Evolutionary conservation across 495 filamentous ascomycete genomes (phyloP).

Genomic region (Arthonia radiata): DNA sequence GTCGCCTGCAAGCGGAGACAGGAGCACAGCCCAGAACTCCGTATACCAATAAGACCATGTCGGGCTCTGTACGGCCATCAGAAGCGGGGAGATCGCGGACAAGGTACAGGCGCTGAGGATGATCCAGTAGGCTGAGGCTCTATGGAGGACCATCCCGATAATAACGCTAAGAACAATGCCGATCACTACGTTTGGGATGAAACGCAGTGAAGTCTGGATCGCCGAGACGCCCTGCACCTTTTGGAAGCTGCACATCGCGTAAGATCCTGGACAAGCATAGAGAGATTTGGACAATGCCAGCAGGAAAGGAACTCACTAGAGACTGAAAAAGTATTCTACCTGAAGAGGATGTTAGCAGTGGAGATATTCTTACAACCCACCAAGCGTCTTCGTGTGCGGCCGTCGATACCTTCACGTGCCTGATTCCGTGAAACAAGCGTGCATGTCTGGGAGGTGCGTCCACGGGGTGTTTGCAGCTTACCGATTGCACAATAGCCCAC

Average conservation of each 20-base stretch:
- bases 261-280: too few relatives aligned
- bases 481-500: too few relatives aligned
- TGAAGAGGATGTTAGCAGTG: too few relatives aligned
- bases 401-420: too few relatives aligned
- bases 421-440: too few relatives aligned
- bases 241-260: conserved; percentile 30
- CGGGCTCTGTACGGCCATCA: conserved; percentile 23
- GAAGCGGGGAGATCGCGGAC: conserved; percentile 24
- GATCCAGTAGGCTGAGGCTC: conserved; percentile 22
- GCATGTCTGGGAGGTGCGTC: too few relatives aligned
- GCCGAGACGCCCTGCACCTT: conserved; percentile 27
- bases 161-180: conserved; percentile 27
- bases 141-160: conserved; percentile 28
- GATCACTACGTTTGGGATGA: conserved; percentile 29
- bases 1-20: conserved; percentile 30
- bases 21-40: conserved; percentile 24
- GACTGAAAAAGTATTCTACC: too few relatives aligned
- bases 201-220: conserved; percentile 29
- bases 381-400: too few relatives aligned
- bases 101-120: conserved; percentile 20
- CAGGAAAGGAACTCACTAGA: too few relatives aligned
- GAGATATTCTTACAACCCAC: too few relatives aligned
- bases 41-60: conserved; percentile 29
- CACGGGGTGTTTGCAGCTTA: too few relatives aligned
- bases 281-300: too few relatives aligned